Evolutionary conservation across 805 yeast species (phyloP), one percentile per base, ranked within the genome.

Genomic region (Yamadazyma phyllophila): DNA sequence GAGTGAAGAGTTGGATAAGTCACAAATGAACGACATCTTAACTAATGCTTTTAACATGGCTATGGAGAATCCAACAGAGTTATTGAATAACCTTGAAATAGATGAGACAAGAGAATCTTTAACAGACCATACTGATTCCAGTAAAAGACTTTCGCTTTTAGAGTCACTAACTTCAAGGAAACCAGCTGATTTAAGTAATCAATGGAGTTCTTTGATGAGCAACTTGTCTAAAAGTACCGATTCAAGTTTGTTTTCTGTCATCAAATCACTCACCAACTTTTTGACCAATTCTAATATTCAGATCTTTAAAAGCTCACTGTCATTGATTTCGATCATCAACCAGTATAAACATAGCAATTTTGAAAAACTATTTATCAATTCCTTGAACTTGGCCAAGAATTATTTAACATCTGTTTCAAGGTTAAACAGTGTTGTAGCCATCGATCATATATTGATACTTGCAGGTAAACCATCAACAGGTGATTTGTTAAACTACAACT

Each of bases 31-130:
- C 55, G 85, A 80, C 52, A 85, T 85, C 51, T 76, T 85, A 73
- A 88, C 83, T 51, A 83, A 83, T 64, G 94, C 92, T 1, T 75
- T 85, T 67, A 78, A 79, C 39, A 74, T 86, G 83, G 94, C 91
- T 0, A 80, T 81, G 73, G 84, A 80, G 49, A 80, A 82, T 48
- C 85, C 85, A 52, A 59, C 61, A 56, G 62, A 77, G 62, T 55
- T 74, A 55, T 57, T 71, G 65, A 63, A 61, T 3, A 66, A 64
- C 38, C 49, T 69, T 41, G 70, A 67, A 26, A 56, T 60, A 34
- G 69, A 60, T 4, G 62, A 60, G 11, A 13, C 36, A 6, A 39
- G 32, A 10, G 40, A 26, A 5, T 1, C 26, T 3, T 13, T 26
- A 7, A 7, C 31, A 2, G 40, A 37, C 2, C 24, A 20, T 20